Evolutionary conservation across 495 filamentous ascomycete genomes (phyloP).

Genomic region (Astrothelium macrocarpum): DNA sequence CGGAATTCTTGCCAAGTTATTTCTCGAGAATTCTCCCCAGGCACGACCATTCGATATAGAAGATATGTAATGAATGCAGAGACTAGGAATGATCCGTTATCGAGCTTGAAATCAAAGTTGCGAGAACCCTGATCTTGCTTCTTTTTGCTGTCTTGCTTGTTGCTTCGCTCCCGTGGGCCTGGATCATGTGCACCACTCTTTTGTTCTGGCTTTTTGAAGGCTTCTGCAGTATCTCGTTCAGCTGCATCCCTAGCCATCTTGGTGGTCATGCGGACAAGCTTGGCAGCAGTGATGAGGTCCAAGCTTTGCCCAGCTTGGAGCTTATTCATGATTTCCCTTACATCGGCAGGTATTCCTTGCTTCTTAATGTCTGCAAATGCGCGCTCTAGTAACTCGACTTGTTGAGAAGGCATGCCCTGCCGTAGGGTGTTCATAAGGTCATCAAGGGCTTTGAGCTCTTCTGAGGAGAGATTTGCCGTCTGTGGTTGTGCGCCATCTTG

Average conservation of each 20-base stretch:
- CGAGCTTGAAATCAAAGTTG: conserved; percentile 45
- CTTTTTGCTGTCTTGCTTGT: conserved; percentile 26
- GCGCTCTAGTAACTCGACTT: conserved; percentile 36
- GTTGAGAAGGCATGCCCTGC: conserved; percentile 37
- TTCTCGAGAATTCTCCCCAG: conserved; percentile 60
- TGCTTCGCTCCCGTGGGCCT: conserved; percentile 20
- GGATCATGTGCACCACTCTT: conserved; percentile 31
- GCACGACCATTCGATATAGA: conserved; percentile 48
- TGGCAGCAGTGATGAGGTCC: conserved; percentile 41
- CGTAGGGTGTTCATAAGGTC: conserved; percentile 36
- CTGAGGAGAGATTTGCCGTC: conserved; percentile 25
- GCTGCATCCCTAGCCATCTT: conserved; percentile 33
- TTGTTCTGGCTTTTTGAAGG: conserved; percentile 26
- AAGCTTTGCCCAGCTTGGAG: conserved; percentile 33
- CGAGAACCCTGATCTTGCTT: conserved; percentile 25
- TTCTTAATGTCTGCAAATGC: conserved; percentile 40
- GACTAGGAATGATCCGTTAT: conserved; percentile 46
- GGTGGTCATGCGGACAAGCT: conserved; percentile 40
- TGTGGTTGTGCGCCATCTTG: conserved; percentile 20
- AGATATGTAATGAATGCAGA: conserved; percentile 53
- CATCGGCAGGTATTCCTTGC: conserved; percentile 42
- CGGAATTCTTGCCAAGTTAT: conserved; percentile 97
- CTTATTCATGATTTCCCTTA: conserved; percentile 41
- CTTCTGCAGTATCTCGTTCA: conserved; percentile 20
- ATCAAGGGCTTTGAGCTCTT: conserved; percentile 36